Base-by-base conservation (phyloP, 129 eudicot species). In the Artemisia argyi region DNA sequence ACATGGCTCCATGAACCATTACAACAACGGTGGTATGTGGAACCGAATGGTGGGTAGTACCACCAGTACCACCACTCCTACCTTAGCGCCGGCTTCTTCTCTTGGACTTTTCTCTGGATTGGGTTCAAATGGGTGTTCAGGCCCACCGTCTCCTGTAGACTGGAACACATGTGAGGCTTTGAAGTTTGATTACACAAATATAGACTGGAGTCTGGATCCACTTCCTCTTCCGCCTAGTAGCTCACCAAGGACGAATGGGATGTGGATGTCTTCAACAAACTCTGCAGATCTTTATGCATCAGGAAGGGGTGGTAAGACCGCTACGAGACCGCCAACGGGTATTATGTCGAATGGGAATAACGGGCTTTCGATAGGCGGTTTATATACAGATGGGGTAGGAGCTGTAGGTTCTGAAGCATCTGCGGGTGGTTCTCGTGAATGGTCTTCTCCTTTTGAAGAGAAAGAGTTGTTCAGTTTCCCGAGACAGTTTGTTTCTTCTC, bases 391-490 rank as follows among this genome's bases (percentile, higher is more conserved):
- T 30, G 88, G 79, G 18, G 79, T 66, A 49, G 73, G 56, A 11
- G 87, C 58, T 14, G 49, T 83, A 16, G 74, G 82, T 56, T 55
- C 79, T 15, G 92, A 83, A 42, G 60, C 46, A 39, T 72, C 87
- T 24, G 68, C 76, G 28, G 91, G 85, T 59, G 83, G 83, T 66
- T 88, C 95, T 30, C 87, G 89, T 11, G 97, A 92, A 73, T 92
- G 97, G 97, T 78, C 89, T 65, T 92, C 97, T 56, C 97, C 97
- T 0, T 92, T 92, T 71, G 97, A 92, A 82, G 97, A 87, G 86
- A 88, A 78, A 79, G 97, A 92, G 71, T 68, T 92, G 70, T 92
- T 92, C 76, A 89, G 88, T 80, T 80, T 89, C 70, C 89, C 89
- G 39, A 92, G 96, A 80, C 97, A 92, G 87, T 88, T 82, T 77